These are phyloP conservation scores for Aspergillus sp. DNA, from an alignment of 2,329 filamentous ascomycete species.

Conservation along the genomic window DNA sequence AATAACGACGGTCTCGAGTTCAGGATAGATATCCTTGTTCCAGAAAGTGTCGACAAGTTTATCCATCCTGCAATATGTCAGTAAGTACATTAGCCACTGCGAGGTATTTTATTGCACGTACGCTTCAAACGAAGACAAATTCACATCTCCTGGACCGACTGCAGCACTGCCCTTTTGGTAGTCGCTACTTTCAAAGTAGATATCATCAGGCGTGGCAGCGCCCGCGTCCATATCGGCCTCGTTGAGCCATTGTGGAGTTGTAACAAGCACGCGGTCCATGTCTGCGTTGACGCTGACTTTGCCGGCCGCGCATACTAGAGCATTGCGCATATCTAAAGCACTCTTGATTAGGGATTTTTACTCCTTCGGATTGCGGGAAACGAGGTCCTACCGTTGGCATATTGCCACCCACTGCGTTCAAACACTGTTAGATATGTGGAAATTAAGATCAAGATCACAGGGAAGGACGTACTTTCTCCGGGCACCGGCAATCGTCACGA, in stretches of 20 bases:
- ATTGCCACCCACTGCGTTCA: neutral
- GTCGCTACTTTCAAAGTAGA: neutral
- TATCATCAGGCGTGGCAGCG: neutral
- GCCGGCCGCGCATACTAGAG: neutral
- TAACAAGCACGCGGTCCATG: neutral
- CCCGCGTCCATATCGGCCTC: neutral
- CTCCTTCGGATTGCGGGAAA: no score
- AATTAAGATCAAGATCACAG: no score
- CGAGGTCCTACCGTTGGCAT: neutral
- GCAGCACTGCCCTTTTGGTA: neutral
- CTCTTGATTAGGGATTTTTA: no score
- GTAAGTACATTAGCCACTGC: neutral
- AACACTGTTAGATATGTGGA: neutral
- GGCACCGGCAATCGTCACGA: neutral
- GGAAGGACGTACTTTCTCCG: neutral
- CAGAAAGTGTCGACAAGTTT: neutral
- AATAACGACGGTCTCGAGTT: neutral
- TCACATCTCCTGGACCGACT: neutral
- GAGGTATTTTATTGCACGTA: no score
- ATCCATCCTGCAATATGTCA: neutral
- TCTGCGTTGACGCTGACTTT: neutral
- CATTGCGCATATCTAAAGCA: neutral
- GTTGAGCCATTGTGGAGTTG: neutral
- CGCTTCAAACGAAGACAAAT: neutral
- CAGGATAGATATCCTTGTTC: neutral